Percentiles rank a stretch among this genome's conserved stretches.
These are phyloP conservation scores for Amanita muscaria DNA, from an alignment of 768 basidiomycete genomes.

Conservation along the genomic window DNA sequence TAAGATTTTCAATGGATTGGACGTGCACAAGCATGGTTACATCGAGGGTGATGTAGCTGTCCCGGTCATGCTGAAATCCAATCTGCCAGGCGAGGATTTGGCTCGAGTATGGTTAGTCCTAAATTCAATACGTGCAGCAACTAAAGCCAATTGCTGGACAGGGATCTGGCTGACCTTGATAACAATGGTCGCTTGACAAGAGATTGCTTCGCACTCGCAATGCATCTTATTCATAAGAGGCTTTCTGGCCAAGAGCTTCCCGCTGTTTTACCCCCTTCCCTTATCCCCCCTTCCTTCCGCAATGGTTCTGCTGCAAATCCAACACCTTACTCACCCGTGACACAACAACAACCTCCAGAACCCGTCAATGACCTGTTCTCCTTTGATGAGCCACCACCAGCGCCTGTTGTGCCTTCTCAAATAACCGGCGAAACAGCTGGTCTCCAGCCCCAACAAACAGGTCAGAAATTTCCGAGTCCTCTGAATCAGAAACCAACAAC, in stretches of 20 bases:
- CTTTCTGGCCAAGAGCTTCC: conserved; percentile 75
- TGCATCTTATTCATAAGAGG: conserved; percentile 87
- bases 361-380: conserved; percentile 37
- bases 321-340: conserved; percentile 30
- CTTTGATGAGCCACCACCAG: conserved; percentile 49
- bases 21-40: conserved; percentile 62
- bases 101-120: conserved; percentile 80
- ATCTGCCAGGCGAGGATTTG: conserved; percentile 71
- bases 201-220: conserved; percentile 92
- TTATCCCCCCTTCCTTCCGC: conserved; percentile 82
- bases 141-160: conserved; percentile 21
- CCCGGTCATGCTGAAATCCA: conserved; percentile 90
- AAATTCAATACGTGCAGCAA: not conserved
- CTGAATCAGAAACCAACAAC: too few species aligned
- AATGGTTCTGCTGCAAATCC: conserved; percentile 18
- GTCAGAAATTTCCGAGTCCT: conserved; percentile 15
- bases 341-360: conserved; percentile 36
- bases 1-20: conserved; percentile 73
- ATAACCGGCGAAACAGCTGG: conserved; percentile 24
- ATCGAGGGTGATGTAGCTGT: conserved; percentile 94
- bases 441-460: conserved; percentile 26
- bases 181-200: conserved; percentile 79
- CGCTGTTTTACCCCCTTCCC: conserved; percentile 51
- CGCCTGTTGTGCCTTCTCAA: conserved; percentile 32
- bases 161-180: conserved; percentile 90